These are phyloP conservation scores for Medicago ruthenica DNA, from an alignment of 306 rosid genomes.

Conservation along the genomic window DNA sequence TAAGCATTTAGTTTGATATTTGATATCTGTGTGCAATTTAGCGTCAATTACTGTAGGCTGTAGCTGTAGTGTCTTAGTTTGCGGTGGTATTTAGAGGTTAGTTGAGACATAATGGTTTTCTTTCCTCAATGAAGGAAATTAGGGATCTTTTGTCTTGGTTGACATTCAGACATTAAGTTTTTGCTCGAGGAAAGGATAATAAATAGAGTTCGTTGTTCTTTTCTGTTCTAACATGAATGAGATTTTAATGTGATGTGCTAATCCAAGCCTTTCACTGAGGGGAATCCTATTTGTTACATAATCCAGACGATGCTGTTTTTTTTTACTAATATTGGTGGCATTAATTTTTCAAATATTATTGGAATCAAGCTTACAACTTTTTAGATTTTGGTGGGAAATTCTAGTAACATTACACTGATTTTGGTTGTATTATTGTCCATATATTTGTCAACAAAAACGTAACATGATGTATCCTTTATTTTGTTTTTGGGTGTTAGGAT, in stretches of 20 bases:
- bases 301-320: conserved; percentile 9
- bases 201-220: conserved; percentile 16
- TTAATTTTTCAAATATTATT: conserved; percentile 11
- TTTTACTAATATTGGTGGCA: conserved; percentile 25
- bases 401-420: not conserved
- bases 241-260: conserved; percentile 23
- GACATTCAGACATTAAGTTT: not conserved
- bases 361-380: conserved; percentile 5
- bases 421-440: conserved; percentile 23
- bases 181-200: not conserved
- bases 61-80: not conserved
- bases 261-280: not conserved
- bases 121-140: conserved; percentile 6
- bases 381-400: not conserved
- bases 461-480: conserved; percentile 34
- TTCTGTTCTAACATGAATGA: conserved; percentile 9
- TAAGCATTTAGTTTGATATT: not conserved
- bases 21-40: not conserved
- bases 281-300: conserved; percentile 22
- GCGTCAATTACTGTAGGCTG: not conserved
- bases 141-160: conserved; percentile 16
- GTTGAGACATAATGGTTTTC: not conserved
- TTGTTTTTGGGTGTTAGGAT: conserved; percentile 59
- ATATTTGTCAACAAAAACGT: conserved; percentile 23
- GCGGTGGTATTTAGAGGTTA: conserved; percentile 1